Base-by-base conservation (phyloP, 805 yeast genomes). In the Huiozyma sinensis region DNA sequence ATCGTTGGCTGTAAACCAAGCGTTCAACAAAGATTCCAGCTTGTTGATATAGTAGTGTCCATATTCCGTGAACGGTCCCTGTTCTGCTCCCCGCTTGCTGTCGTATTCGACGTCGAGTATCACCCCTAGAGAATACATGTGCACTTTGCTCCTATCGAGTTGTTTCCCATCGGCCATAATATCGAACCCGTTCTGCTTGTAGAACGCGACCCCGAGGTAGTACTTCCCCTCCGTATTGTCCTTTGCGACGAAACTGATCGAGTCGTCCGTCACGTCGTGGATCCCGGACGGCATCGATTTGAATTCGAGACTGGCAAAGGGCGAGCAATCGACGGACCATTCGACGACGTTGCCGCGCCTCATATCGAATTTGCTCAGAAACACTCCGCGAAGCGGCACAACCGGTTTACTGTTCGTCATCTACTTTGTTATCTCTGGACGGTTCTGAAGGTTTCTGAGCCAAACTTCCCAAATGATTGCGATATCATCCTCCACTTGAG, bases 231-330 rank as follows among this genome's bases (percentile, higher is more conserved):
- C 50, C 3, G 44, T 48, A 7, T 53, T 45, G 8, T 48, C 44
- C n/a, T 51, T 47, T 6, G 66, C 58, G 2, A 69, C 71, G 59
- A 81, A 80, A 42, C 75, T 72, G 1, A 81, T 67, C 1, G 75
- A 72, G 53, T 81, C 88, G 10, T 59, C 57, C 3, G 67, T 66
- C 4, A 48, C 44, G 10, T 73, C 68, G 53, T 81, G 88, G 2
- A 79, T 64, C 1, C 89, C 87, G 0, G 85, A 77, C 0, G 88
- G 88, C 38, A 81, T 61, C n/a, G 79, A 67, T 50, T 77, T 75
- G 61, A 71, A 81, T 58, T 81, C 88, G 4, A 81, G 54, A 9
- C 30, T 12, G 30, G 67, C 59, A 28, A 76, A 53, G 2, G 46
- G 36, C 10, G 38, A 44, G 24, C 45, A 50, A 37, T 49, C 42